Evolutionary conservation across 2,329 filamentous ascomycete genomes (phyloP), one percentile per base, ranked within the genome.

Genomic region (Aspergillus sp.): DNA sequence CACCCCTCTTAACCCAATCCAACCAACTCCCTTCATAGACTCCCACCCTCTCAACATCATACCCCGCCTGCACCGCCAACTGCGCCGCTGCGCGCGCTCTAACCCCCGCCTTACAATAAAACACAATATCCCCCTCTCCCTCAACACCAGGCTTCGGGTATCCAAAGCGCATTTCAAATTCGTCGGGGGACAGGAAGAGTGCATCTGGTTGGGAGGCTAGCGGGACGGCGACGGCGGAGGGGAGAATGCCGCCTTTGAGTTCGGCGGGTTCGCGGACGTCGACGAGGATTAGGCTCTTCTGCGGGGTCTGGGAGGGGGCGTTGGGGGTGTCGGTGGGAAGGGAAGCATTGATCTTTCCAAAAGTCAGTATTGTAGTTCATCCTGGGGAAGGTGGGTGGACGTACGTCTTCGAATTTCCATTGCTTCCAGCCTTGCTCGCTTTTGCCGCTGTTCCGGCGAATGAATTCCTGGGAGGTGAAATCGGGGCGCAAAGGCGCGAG

Each of bases 101-200:
- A 54, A 97, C 88, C 2, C 93, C 93, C 0, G 90, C 84, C 73
- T 89, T 94, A 72, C 93, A 98, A 69, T 95, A 97, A 61, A 97
- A 93, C 3, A 97, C 77, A 12, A 95, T 59, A 5, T 46, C 45
- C 41, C 54, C 41, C 20, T 54, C 66, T 54, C 80, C 74, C 27
- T 80, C 75, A 50, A 73, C 73, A 2, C 60, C 59, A 0, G 85
- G 90, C 51, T 88, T 86, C 50, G 77, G 71, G 62, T 86, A 95
- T 3, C 89, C 90, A 68, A 89, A 90, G 13, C 84, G 74, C 51
- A 89, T 87, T 63, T 86, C 80, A 63, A 97, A 97, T 54, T 95
- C 90, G 10, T 88, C 85, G 0, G 78, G 75, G 0, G 76, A 66
- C 6, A 96, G 77, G 67, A 90, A 85, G 60, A 94, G 83, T 50